phyloP scores from a whole-genome alignment of 371 early-diverging fungal species.

The Circinella minor region DNA sequence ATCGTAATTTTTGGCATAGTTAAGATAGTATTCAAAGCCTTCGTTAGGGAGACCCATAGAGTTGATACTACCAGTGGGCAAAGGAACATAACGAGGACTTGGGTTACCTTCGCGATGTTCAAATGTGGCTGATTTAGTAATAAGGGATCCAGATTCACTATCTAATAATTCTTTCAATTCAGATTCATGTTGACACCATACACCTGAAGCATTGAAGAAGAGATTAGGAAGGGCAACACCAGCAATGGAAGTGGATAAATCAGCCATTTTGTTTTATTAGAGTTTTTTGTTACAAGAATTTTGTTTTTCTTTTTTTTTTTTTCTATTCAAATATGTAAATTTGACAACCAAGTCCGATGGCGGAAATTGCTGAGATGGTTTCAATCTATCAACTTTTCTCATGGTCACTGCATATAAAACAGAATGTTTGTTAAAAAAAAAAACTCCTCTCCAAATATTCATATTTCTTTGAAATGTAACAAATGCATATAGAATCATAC shows the following conservation, averaged over 20 bases:
- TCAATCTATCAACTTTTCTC: too few relatives aligned
- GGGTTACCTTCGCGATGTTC: conserved; percentile 52
- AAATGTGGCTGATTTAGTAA: conserved; percentile 54
- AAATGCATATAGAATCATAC: too few relatives aligned
- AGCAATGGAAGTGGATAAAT: conserved; percentile 52
- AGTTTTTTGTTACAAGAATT: neutral
- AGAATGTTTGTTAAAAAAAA: too few relatives aligned
- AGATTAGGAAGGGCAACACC: conserved; percentile 51
- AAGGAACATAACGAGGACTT: conserved; percentile 46
- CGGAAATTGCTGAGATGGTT: too few relatives aligned
- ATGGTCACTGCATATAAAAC: too few relatives aligned
- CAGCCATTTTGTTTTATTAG: conserved; percentile 33
- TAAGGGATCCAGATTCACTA: conserved; percentile 52
- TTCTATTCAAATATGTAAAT: neutral
- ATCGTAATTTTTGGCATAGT: conserved; percentile 48
- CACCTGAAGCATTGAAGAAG: conserved; percentile 56
- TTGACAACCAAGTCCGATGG: too few relatives aligned
- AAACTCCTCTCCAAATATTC: too few relatives aligned
- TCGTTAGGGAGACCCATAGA: conserved; percentile 59
- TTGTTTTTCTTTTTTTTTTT: neutral
- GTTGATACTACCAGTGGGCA: conserved; percentile 52
- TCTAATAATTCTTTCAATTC: conserved; percentile 45
- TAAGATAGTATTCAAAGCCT: conserved; percentile 50
- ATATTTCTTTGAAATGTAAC: too few relatives aligned
- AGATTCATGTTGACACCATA: conserved; percentile 46